A percentile compares a stretch with the other conserved stretches of the same genome.
Conservation (phyloP, 352 stramenopile genomes). For the Phytophthora uliginosa region DNA sequence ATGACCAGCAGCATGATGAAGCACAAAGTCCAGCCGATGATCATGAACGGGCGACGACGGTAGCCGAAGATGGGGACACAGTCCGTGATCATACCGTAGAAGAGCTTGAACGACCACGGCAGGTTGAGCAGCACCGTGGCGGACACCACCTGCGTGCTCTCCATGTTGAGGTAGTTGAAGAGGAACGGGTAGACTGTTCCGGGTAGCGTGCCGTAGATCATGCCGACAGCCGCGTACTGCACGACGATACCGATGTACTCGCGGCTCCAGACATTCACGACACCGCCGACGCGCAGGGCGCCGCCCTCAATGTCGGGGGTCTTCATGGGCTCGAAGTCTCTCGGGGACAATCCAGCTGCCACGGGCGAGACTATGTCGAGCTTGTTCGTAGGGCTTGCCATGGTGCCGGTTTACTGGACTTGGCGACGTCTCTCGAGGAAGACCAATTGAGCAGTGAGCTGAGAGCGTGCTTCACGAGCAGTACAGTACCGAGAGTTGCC, state of each 20-base stretch:
- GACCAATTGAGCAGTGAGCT: slow-evolving; percentile 32
- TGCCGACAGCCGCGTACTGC: slow-evolving; percentile 58
- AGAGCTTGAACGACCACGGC: slow-evolving; percentile 70
- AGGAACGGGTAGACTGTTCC: slow-evolving; percentile 59
- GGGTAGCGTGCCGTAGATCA: slow-evolving; percentile 54
- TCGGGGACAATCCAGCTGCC: slow-evolving; percentile 28
- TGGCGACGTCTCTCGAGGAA: slow-evolving; percentile 3
- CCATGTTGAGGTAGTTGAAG: slow-evolving; percentile 61
- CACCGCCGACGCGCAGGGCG: slow-evolving; percentile 48
- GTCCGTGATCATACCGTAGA: slow-evolving; percentile 63
- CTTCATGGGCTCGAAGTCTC: slow-evolving; percentile 40
- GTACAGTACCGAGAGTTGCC: background rate
- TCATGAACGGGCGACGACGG: slow-evolving; percentile 65
- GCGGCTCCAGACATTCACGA: slow-evolving; percentile 41
- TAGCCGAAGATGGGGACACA: slow-evolving; percentile 62
- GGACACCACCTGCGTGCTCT: slow-evolving; percentile 48
- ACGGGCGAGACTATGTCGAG: slow-evolving; percentile 30
- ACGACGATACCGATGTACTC: slow-evolving; percentile 56
- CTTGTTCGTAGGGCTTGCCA: slow-evolving; percentile 27
- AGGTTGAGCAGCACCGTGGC: slow-evolving; percentile 51
- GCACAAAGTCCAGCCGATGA: slow-evolving; percentile 56
- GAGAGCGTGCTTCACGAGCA: slow-evolving; percentile 2
- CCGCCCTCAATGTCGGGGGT: slow-evolving; percentile 48
- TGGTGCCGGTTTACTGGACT: slow-evolving; percentile 6
- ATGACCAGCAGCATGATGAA: slow-evolving; percentile 53